phyloP scores from a whole-genome alignment of 2,329 filamentous ascomycete species.

The Fusarium tuaranense region DNA sequence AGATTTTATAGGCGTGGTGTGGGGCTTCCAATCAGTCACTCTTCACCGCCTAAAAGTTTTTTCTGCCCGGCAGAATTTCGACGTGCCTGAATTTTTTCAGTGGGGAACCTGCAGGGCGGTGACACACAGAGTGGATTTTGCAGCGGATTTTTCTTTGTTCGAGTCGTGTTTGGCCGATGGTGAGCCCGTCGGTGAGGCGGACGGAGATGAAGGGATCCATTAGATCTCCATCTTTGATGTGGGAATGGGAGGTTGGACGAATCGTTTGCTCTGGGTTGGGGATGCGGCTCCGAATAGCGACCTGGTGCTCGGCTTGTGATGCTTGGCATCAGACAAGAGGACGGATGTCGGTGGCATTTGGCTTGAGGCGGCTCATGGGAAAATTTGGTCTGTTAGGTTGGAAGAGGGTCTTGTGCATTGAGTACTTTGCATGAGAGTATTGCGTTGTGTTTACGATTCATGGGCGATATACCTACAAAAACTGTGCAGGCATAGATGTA shows the following conservation, averaged over 20 bases:
- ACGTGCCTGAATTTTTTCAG: constrained; percentile 2
- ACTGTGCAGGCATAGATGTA: not conserved
- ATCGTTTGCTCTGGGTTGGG: not conserved
- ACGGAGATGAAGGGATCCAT: constrained; percentile 15
- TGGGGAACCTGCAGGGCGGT: not conserved
- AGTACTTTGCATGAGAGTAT: not conserved
- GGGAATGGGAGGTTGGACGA: constrained; percentile 18
- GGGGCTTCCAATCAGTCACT: constrained; percentile 27
- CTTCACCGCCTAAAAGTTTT: constrained; percentile 53
- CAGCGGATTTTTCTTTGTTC: constrained; percentile 1
- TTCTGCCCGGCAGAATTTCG: constrained; percentile 39
- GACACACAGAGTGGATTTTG: constrained; percentile 11
- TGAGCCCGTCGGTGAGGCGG: not conserved
- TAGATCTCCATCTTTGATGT: not conserved
- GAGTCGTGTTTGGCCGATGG: not conserved
- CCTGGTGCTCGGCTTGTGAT: not conserved
- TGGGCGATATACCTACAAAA: accelerated
- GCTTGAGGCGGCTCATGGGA: not conserved
- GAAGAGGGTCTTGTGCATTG: accelerated
- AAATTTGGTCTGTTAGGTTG: not conserved
- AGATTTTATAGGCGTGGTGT: constrained; percentile 34
- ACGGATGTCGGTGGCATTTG: not conserved
- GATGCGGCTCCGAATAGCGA: constrained; percentile 3
- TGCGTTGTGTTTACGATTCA: not conserved
- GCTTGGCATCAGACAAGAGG: not conserved